Conservation (phyloP, 306 rosid species). For the Medicago arabica region DNA sequence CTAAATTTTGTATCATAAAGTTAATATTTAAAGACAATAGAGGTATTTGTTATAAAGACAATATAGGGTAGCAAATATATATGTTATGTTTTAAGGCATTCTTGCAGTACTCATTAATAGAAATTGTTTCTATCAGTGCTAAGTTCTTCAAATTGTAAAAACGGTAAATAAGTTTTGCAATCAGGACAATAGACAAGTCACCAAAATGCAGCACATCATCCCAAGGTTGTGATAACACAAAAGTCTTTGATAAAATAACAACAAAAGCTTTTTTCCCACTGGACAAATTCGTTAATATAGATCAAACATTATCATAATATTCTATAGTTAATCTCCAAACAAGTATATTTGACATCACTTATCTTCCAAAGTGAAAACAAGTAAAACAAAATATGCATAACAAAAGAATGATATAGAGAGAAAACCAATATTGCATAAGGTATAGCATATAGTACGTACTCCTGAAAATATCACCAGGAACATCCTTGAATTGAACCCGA, state of each 20-base stretch:
- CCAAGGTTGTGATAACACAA: too few relatives aligned
- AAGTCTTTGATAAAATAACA: too few relatives aligned
- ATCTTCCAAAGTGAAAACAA: neutral
- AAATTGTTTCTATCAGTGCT: too few relatives aligned
- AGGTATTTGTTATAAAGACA: constrained; percentile 31
- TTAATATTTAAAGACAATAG: constrained; percentile 3
- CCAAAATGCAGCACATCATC: too few relatives aligned
- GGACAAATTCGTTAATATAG: too few relatives aligned
- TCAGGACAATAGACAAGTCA: too few relatives aligned
- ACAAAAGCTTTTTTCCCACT: too few relatives aligned
- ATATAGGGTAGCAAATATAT: constrained; percentile 1
- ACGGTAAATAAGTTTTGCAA: too few relatives aligned
- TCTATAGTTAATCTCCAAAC: too few relatives aligned
- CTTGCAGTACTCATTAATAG: too few relatives aligned
- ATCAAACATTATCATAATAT: too few relatives aligned
- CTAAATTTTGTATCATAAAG: constrained; percentile 47
- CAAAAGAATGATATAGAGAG: constrained; percentile 33
- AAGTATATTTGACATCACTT: neutral
- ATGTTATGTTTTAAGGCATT: neutral
- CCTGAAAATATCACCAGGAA: constrained; percentile 95
- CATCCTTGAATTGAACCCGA: constrained; percentile 97
- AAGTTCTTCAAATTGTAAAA: too few relatives aligned
- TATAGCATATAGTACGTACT: constrained; percentile 57
- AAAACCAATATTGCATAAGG: constrained; percentile 31
- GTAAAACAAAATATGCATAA: constrained; percentile 11